Percentiles rank a stretch among this genome's conserved stretches.
phyloP scores from a whole-genome alignment of 345 rosid genomes.

The Citrus cavaleriei region DNA sequence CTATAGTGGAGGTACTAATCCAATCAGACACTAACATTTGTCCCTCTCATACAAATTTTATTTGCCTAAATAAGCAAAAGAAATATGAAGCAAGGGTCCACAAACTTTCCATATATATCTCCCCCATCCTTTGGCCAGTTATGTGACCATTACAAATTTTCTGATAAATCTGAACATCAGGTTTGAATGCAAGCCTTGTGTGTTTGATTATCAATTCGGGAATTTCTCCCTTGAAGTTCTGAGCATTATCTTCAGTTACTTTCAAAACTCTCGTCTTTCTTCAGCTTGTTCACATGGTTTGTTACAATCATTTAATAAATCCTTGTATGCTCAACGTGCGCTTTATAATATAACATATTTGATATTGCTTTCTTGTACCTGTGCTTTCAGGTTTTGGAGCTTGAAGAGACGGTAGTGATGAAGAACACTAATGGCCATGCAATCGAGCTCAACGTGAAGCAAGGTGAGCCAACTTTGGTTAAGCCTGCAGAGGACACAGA shows the following conservation, averaged over 20 bases:
- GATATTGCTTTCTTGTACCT: conserved; percentile 46
- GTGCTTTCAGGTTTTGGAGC: conserved; percentile 40
- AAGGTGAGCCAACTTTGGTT: conserved; percentile 53
- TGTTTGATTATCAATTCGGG: not conserved
- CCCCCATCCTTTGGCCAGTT: not conserved
- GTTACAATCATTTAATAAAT: conserved; percentile 6
- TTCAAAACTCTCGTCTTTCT: not conserved
- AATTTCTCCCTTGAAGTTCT: not conserved
- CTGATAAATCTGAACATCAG: not conserved
- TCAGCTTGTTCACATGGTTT: conserved; percentile 13
- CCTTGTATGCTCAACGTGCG: not conserved
- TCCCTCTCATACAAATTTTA: conserved; percentile 11
- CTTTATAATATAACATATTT: not conserved
- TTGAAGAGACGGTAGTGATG: conserved; percentile 38
- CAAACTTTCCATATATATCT: conserved; percentile 18
- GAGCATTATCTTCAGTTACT: not conserved
- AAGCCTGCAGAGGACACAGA: conserved; percentile 64
- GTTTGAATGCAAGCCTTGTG: not conserved
- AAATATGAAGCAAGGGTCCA: not conserved
- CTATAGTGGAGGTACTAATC: not conserved
- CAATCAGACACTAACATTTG: conserved; percentile 15
- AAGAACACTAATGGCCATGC: conserved; percentile 43
- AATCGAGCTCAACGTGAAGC: conserved; percentile 46
- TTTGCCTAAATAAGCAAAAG: conserved; percentile 8
- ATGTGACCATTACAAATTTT: not conserved